Base-by-base conservation (phyloP, 331 rosid species). In the Telfairia occidentalis region DNA sequence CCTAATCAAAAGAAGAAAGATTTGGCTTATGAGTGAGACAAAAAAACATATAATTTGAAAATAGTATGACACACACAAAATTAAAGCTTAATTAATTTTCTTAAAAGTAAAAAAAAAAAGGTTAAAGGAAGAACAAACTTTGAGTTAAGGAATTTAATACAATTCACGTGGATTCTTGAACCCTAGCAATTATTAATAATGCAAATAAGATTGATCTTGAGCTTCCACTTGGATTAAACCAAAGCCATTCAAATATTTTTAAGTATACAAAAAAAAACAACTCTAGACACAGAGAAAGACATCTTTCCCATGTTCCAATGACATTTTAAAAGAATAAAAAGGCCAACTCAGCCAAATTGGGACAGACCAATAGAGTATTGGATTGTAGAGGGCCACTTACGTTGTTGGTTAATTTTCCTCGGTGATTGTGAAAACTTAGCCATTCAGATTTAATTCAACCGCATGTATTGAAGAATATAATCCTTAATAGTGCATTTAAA, bases 251-350 rank as follows among this genome's bases (percentile, higher is more conserved):
- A 24, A 42, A 24, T 21, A 23, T 23, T 23, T 42, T 42, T 53
- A 60, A 32, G 66, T 59, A 59, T 3, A 7, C n/a, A 30, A 1
- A 58, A 18, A 21, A 4, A 1, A 64, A 16, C 12, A 7, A 64
- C 71, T 9, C 10, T 38, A 35, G 5, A 48, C 9, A 1, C 53
- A 43, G 9, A 43, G 18, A 12, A 38, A 13, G 10, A 42, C 54
- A 40, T 15, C 57, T 69, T 69, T 69, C 74, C 40, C 74, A 69
- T 15, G 10, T 69, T 37, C 74, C 74, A 45, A 69, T 12, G 74
- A 7, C 40, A 69, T 60, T 26, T 60, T 11, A 42, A 64, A 69
- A 7, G 1, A 21, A 9, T 16, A 5, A 15, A 40, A 40, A 21
- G 43, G 24, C 24, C 21, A 16, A 38, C 53, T 48, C 18, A 12